phyloP scores from a whole-genome alignment of 2,329 filamentous ascomycete species.

The Nothomitra cinnamomea region DNA sequence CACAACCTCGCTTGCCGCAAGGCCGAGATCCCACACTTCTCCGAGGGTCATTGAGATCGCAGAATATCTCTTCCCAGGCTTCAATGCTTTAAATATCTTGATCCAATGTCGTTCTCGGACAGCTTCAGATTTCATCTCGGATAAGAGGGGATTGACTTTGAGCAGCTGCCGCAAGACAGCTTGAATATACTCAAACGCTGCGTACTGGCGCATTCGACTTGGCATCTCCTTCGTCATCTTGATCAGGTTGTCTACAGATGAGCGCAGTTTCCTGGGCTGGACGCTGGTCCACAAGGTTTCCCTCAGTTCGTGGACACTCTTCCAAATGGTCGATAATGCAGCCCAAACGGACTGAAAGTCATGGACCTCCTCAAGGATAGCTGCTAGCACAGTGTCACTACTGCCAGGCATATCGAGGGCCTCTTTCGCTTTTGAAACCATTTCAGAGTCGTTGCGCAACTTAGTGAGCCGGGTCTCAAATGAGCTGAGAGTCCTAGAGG shows the following conservation, averaged over 20 bases:
- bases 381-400: slow-evolving; percentile 63
- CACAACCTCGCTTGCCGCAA: slow-evolving; percentile 68
- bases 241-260: slow-evolving; percentile 76
- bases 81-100: slow-evolving; percentile 93
- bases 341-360: slow-evolving; percentile 99
- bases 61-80: slow-evolving; percentile 84
- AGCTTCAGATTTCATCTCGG: slow-evolving; percentile 88
- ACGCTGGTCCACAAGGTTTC: slow-evolving; percentile 92
- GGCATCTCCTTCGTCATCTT: slow-evolving; percentile 99
- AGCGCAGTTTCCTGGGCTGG: slow-evolving; percentile 80
- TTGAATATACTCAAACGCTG: slow-evolving; percentile 98
- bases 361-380: slow-evolving; percentile 85
- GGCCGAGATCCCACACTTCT: slow-evolving; percentile 94
- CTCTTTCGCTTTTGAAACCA: slow-evolving; percentile 93
- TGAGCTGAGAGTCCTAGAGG: slow-evolving; percentile 60
- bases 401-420: slow-evolving; percentile 76
- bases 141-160: slow-evolving; percentile 77
- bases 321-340: slow-evolving; percentile 88
- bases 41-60: slow-evolving; percentile 91
- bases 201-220: slow-evolving; percentile 95
- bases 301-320: slow-evolving; percentile 80
- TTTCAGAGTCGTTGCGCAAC: slow-evolving; percentile 74
- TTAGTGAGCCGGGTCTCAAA: slow-evolving; percentile 77
- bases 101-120: slow-evolving; percentile 94
- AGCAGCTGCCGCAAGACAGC: slow-evolving; percentile 72